phyloP scores from a whole-genome alignment of 2,329 filamentous ascomycete genomes.

The Aspergillus amoenus region DNA sequence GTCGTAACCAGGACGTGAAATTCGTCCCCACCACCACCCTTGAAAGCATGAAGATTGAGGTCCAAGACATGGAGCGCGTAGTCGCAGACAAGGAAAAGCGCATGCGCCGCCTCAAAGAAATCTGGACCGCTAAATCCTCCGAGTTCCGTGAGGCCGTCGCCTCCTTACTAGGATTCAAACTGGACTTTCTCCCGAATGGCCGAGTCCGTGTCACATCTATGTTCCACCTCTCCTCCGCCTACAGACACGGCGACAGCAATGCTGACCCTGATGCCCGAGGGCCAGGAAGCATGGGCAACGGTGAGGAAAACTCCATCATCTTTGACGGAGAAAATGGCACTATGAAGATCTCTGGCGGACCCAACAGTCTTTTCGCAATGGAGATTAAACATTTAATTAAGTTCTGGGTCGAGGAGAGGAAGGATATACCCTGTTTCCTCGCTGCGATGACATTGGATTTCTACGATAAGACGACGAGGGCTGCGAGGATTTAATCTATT shows the following conservation, averaged over 20 bases:
- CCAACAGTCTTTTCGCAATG: constrained; percentile 78
- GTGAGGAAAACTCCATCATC: constrained; percentile 61
- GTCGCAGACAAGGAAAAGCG: constrained; percentile 75
- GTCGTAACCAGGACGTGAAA: constrained; percentile 50
- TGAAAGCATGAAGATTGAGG: constrained; percentile 70
- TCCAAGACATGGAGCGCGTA: constrained; percentile 68
- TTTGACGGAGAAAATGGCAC: constrained; percentile 93
- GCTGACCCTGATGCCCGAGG: constrained; percentile 59
- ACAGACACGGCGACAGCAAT: constrained; percentile 45
- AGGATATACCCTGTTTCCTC: constrained; percentile 89
- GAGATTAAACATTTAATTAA: constrained; percentile 84
- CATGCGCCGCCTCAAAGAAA: constrained; percentile 81
- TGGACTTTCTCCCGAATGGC: constrained; percentile 95
- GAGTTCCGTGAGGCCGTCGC: constrained; percentile 97
- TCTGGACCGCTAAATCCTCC: constrained; percentile 84
- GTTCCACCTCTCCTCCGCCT: constrained; percentile 67
- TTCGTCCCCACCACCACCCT: constrained; percentile 76
- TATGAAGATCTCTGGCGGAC: constrained; percentile 95
- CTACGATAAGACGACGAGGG: constrained; percentile 64
- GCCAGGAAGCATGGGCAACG: constrained; percentile 45
- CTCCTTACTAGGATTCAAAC: constrained; percentile 86
- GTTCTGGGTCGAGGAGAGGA: constrained; percentile 94
- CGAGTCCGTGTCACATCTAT: constrained; percentile 88
- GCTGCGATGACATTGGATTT: constrained; percentile 91
- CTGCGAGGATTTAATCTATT: constrained; percentile 31